These are phyloP conservation scores for Pterula multifida DNA, from an alignment of 1,284 basidiomycete genomes.

Conservation along the genomic window DNA sequence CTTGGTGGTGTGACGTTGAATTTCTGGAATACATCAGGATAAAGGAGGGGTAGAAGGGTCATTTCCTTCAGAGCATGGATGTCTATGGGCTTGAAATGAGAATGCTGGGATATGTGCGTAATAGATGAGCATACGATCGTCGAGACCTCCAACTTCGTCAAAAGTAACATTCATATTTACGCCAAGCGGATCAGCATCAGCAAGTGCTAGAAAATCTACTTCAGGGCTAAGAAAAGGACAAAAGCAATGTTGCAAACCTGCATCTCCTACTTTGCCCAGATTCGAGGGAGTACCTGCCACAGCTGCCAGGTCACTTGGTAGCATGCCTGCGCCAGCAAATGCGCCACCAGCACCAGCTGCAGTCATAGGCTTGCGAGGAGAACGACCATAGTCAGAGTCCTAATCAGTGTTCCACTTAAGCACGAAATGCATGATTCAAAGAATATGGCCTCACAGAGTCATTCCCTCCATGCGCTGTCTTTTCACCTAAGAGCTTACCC, in stretches of 20 bases:
- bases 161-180: constrained; percentile 93
- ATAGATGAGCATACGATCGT: constrained; percentile 61
- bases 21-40: constrained; percentile 95
- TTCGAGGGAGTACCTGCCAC: constrained; percentile 67
- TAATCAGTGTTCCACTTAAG: constrained; percentile 14
- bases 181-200: constrained; percentile 93
- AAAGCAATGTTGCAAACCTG: constrained; percentile 35
- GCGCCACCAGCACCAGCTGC: constrained; percentile 38
- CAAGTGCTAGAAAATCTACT: constrained; percentile 45
- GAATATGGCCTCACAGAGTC: constrained; percentile 49
- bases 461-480: constrained; percentile 31
- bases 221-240: constrained; percentile 4
- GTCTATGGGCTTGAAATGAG: constrained; percentile 32
- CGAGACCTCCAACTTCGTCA: constrained; percentile 94
- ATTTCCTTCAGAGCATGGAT: constrained; percentile 98
- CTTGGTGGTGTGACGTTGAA: constrained; percentile 94
- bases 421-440: constrained; percentile 1
- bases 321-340: constrained; percentile 39
- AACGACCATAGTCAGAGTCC: constrained; percentile 62
- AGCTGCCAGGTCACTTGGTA: constrained; percentile 45
- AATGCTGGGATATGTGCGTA: not conserved
- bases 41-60: constrained; percentile 91
- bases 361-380: constrained; percentile 54
- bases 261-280: constrained; percentile 71
- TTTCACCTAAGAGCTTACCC: constrained; percentile 56